Conservation (phyloP, 2,329 filamentous ascomycete species). For the Penicillium psychrosexuale region DNA sequence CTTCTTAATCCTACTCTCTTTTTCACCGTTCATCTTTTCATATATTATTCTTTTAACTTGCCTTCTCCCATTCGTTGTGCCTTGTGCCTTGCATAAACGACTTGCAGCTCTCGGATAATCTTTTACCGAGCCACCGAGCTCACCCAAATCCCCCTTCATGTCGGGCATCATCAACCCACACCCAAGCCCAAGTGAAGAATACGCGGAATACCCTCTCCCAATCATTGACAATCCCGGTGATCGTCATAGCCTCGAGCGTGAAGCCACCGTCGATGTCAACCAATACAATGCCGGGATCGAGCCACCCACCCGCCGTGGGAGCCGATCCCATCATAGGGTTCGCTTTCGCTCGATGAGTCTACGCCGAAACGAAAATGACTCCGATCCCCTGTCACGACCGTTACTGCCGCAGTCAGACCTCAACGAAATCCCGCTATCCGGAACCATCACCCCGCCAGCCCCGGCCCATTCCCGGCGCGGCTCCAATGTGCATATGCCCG, state of each 20-base stretch:
- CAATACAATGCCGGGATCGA: slow-evolving; percentile 16
- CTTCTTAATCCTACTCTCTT: not conserved
- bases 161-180: slow-evolving; percentile 19
- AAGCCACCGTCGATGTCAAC: slow-evolving; percentile 15
- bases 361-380: not conserved
- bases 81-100: slow-evolving; percentile 7
- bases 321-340: slow-evolving; percentile 19
- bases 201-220: slow-evolving; percentile 20
- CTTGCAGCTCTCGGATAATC: slow-evolving; percentile 4
- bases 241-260: slow-evolving; percentile 18
- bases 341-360: slow-evolving; percentile 23
- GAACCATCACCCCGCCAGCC: slow-evolving; percentile 25
- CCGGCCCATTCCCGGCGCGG: slow-evolving; percentile 19
- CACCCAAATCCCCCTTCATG: slow-evolving; percentile 10
- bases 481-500: slow-evolving; percentile 8
- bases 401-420: slow-evolving; percentile 15
- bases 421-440: slow-evolving; percentile 15
- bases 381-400: slow-evolving; percentile 11
- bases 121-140: not conserved
- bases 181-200: slow-evolving; percentile 25
- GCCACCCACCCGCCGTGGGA: not conserved
- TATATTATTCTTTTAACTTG: not conserved
- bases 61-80: not conserved
- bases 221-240: slow-evolving; percentile 1
- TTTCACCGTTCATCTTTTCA: not conserved